phyloP scores from a whole-genome alignment of 805 yeast genomes.

The Wickerhamomyces pijperi region DNA sequence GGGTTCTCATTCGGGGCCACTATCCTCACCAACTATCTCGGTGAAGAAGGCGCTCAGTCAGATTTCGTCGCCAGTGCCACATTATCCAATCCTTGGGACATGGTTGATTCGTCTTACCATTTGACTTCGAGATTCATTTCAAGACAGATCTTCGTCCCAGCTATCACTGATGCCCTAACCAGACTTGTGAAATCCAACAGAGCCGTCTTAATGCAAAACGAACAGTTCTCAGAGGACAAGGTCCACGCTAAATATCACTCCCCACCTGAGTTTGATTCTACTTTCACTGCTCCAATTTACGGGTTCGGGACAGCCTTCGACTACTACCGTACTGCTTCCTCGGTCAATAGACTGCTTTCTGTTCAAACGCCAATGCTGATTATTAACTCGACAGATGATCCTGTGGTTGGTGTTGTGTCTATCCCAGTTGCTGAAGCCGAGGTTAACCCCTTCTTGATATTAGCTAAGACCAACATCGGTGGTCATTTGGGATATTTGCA shows the following conservation, averaged over 20 bases:
- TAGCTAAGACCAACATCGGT: slow-evolving; percentile 53
- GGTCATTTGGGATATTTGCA: slow-evolving; percentile 56
- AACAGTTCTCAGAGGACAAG: slow-evolving; percentile 22
- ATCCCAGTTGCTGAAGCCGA: slow-evolving; percentile 40
- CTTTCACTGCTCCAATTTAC: slow-evolving; percentile 47
- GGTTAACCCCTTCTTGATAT: slow-evolving; percentile 45
- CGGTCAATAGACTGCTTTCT: slow-evolving; percentile 41
- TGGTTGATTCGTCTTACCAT: slow-evolving; percentile 40
- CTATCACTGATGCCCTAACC: slow-evolving; percentile 28
- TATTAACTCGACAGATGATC: slow-evolving; percentile 58
- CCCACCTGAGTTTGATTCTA: slow-evolving; percentile 48
- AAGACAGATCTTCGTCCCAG: slow-evolving; percentile 27
- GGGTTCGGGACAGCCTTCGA: slow-evolving; percentile 54
- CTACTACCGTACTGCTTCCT: slow-evolving; percentile 58
- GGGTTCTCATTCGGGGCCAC: slow-evolving; percentile 73
- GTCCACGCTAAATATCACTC: slow-evolving; percentile 26
- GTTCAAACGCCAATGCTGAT: slow-evolving; percentile 53
- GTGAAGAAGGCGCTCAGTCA: slow-evolving; percentile 47
- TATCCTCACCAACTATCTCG: slow-evolving; percentile 54
- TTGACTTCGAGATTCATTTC: slow-evolving; percentile 29
- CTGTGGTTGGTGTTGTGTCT: slow-evolving; percentile 40
- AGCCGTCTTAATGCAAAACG: slow-evolving; percentile 21
- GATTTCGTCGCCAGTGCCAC: slow-evolving; percentile 47
- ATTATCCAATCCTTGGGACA: slow-evolving; percentile 67
- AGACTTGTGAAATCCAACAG: slow-evolving; percentile 35